Conservation (phyloP, 345 rosid species). For the Pugionium cornutum region DNA sequence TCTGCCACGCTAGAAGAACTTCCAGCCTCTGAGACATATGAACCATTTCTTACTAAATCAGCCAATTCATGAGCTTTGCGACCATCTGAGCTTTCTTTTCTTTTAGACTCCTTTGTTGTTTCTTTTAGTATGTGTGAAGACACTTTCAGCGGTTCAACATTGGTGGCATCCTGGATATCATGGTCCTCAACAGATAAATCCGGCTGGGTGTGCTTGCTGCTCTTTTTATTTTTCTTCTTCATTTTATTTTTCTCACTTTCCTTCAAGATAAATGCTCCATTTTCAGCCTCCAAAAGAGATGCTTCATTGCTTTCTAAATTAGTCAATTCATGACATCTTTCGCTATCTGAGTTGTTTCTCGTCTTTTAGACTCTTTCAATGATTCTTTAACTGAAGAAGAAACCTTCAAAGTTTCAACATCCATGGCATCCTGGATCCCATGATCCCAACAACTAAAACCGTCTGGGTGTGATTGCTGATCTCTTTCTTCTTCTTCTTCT, state of each 20-base stretch:
- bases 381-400: not conserved
- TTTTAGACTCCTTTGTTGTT: not conserved
- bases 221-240: constrained; percentile 8
- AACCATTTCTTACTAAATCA: not conserved
- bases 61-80: constrained; percentile 14
- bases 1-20: constrained; percentile 20
- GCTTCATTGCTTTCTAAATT: not conserved
- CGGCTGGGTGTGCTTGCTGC: not conserved
- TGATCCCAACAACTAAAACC: too few species aligned
- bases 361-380: not conserved
- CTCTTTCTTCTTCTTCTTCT: too few species aligned
- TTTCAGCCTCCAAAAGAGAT: not conserved
- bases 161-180: not conserved
- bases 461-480: too few species aligned
- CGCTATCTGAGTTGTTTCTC: not conserved
- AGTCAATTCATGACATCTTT: not conserved
- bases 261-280: constrained; percentile 1
- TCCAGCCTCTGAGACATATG: constrained; percentile 8
- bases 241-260: not conserved
- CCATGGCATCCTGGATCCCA: too few species aligned
- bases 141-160: constrained; percentile 8
- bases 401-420: too few species aligned
- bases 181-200: not conserved
- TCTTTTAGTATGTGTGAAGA: constrained; percentile 1
- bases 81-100: not conserved